These are phyloP conservation scores for Centella asiatica DNA, from an alignment of 129 eudicot genomes.

Conservation along the genomic window DNA sequence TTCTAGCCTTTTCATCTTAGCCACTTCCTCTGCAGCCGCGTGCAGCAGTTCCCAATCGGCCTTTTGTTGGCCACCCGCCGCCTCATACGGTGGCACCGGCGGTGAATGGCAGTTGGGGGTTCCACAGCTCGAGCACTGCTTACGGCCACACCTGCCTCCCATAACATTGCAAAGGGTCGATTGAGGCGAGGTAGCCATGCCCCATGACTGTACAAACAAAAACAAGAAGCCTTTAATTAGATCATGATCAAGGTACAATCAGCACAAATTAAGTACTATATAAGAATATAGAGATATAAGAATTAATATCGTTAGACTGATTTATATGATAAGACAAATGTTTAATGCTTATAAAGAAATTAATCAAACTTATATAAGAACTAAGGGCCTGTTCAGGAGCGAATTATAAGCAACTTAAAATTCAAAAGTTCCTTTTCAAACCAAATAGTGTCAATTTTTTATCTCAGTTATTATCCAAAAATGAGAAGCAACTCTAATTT, in stretches of 20 bases:
- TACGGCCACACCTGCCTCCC: conserved; percentile 26
- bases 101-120: conserved; percentile 46
- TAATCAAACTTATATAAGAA: no score
- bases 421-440: no score
- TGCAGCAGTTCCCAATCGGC: conserved; percentile 38
- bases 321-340: no score
- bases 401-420: no score
- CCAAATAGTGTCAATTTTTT: no score
- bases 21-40: conserved; percentile 75
- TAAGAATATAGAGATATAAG: no score
- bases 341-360: no score
- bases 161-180: conserved; percentile 45
- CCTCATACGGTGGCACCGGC: conserved; percentile 27
- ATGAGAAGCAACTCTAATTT: no score
- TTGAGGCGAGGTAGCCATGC: conserved; percentile 64
- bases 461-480: no score
- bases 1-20: conserved; percentile 51
- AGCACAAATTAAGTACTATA: not conserved
- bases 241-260: not conserved
- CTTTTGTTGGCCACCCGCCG: conserved; percentile 8
- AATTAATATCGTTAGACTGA: no score
- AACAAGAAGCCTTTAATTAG: not conserved
- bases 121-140: conserved; percentile 45
- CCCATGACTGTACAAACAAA: conserved; percentile 22
- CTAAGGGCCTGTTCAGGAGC: no score